phyloP scores from a whole-genome alignment of 345 rosid species.

The Euclidium syriacum region DNA sequence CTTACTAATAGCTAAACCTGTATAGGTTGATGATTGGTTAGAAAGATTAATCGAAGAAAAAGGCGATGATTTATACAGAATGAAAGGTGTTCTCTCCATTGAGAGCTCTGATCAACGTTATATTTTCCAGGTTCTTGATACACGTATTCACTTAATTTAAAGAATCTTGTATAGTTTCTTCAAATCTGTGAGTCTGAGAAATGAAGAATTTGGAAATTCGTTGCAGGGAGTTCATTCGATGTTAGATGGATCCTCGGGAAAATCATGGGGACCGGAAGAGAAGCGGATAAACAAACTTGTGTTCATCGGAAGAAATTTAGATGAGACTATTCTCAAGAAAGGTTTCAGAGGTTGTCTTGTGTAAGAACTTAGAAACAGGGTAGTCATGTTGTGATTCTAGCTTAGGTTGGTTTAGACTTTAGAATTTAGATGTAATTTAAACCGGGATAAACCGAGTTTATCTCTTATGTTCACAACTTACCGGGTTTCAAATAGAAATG shows the following conservation, averaged over 20 bases:
- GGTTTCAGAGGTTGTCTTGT: constrained; percentile 61
- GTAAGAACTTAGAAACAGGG: constrained; percentile 4
- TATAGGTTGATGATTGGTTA: constrained; percentile 76
- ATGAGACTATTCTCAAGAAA: constrained; percentile 50
- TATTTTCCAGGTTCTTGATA: constrained; percentile 56
- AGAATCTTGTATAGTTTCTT: background rate
- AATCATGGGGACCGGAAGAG: constrained; percentile 56
- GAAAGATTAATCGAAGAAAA: constrained; percentile 64
- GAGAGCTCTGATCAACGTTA: constrained; percentile 45
- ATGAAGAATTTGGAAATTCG: background rate
- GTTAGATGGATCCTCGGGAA: constrained; percentile 55
- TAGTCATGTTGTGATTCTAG: too few species aligned
- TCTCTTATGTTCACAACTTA: too few species aligned
- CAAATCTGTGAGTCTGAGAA: background rate
- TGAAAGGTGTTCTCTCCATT: constrained; percentile 62
- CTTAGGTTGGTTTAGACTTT: too few species aligned
- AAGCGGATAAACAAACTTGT: constrained; percentile 64
- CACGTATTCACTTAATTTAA: background rate
- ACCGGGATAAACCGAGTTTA: too few species aligned
- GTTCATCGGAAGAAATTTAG: constrained; percentile 61
- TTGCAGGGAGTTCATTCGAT: constrained; percentile 58
- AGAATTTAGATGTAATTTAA: too few species aligned
- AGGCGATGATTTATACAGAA: constrained; percentile 66
- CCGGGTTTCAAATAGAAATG: too few species aligned
- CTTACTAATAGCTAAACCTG: background rate